Evolutionary conservation across 345 rosid species (phyloP).

Genomic region (Linum usitatissimum): DNA sequence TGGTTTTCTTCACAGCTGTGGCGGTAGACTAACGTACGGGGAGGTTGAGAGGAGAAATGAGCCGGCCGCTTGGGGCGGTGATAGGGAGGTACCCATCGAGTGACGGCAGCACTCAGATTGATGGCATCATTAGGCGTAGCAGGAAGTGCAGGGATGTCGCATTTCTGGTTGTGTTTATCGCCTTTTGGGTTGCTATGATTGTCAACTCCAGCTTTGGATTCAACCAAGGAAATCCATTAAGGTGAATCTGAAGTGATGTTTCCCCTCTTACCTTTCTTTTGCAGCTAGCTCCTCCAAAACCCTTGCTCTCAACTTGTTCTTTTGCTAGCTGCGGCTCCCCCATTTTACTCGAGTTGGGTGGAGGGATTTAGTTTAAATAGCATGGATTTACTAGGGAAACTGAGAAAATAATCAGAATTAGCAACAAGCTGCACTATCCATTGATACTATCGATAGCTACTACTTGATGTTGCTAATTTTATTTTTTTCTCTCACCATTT

Average conservation of each 20-base stretch:
- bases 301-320: not conserved
- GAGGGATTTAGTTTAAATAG: too few relatives aligned
- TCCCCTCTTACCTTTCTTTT: too few relatives aligned
- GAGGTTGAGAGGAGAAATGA: constrained; percentile 19
- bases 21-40: not conserved
- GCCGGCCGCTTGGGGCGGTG: constrained; percentile 75
- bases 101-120: constrained; percentile 62
- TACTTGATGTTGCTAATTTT: too few relatives aligned
- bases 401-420: too few relatives aligned
- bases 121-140: constrained; percentile 82
- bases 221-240: constrained; percentile 76
- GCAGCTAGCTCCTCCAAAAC: not conserved
- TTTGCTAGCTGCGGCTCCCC: not conserved
- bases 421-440: too few relatives aligned
- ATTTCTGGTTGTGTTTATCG: constrained; percentile 67
- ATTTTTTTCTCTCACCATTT: too few relatives aligned
- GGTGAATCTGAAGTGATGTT: constrained; percentile 21
- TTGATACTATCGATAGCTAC: too few relatives aligned
- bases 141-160: constrained; percentile 88
- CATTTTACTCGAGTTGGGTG: not conserved
- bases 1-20: not conserved
- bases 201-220: constrained; percentile 98
- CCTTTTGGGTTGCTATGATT: constrained; percentile 96
- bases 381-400: too few relatives aligned
- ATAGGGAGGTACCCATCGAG: constrained; percentile 89